A percentile compares a stretch with the other conserved stretches of the same genome.
Evolutionary conservation across 2,329 filamentous ascomycete species (phyloP).

Genomic region (Aspergillus sp.): DNA sequence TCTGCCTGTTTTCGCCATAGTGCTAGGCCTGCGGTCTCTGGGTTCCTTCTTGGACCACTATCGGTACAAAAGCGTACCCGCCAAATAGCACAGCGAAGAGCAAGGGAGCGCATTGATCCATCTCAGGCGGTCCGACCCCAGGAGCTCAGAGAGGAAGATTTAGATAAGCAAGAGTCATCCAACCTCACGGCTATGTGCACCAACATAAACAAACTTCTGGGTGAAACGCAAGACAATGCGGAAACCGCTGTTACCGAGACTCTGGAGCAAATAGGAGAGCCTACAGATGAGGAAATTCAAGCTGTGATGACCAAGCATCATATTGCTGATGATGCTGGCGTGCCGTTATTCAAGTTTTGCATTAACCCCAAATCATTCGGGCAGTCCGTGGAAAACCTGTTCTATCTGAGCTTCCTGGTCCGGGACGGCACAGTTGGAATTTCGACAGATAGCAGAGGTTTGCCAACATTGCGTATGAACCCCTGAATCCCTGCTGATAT

Average conservation of each 20-base stretch:
- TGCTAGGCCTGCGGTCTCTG: constrained; percentile 71
- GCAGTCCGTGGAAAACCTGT: constrained; percentile 94
- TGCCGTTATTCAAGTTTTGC: constrained; percentile 81
- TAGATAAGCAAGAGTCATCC: constrained; percentile 73
- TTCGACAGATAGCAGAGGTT: constrained; percentile 67
- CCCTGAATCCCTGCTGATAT: neutral
- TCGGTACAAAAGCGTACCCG: constrained; percentile 84
- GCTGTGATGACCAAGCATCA: constrained; percentile 65
- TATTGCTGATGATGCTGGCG: constrained; percentile 66
- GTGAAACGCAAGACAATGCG: constrained; percentile 41
- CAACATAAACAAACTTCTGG: constrained; percentile 67
- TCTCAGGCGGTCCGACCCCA: constrained; percentile 72
- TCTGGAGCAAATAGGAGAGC: constrained; percentile 29
- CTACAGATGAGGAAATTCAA: constrained; percentile 39
- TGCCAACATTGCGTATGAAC: constrained; percentile 76
- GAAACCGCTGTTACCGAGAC: constrained; percentile 52
- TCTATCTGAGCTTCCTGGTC: constrained; percentile 93
- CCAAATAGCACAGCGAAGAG: constrained; percentile 68
- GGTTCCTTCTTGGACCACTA: constrained; percentile 84
- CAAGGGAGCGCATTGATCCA: constrained; percentile 65
- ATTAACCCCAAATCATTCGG: constrained; percentile 89
- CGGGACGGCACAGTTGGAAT: constrained; percentile 78
- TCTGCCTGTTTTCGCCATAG: constrained; percentile 73
- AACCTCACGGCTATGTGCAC: constrained; percentile 77
- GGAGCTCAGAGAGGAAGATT: constrained; percentile 71